Evolutionary conservation across 345 rosid species (phyloP).

Genomic region (Lepidium aucheri): DNA sequence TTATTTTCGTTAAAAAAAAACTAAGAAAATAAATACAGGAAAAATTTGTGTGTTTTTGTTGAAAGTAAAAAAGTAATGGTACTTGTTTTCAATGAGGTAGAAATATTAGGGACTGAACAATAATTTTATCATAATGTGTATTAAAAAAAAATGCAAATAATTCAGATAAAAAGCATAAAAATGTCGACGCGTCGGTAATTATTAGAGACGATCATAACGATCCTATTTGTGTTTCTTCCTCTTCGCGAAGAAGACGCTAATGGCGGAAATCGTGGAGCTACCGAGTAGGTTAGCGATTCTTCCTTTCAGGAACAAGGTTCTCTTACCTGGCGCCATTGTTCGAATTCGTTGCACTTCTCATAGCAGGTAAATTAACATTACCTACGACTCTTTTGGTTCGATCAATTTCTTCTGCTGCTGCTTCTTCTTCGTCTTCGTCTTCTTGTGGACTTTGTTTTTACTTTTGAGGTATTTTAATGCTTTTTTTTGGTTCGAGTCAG

Average conservation of each 20-base stretch:
- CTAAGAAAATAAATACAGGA: no score
- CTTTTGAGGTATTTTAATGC: background rate
- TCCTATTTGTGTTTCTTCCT: background rate
- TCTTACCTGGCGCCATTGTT: conserved; percentile 96
- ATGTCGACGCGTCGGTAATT: conserved; percentile 10
- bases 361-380: conserved; percentile 45
- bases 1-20: no score
- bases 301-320: conserved; percentile 93
- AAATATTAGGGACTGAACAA: background rate
- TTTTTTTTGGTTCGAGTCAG: background rate
- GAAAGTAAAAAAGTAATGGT: background rate
- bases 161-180: background rate
- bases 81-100: background rate
- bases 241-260: conserved; percentile 10
- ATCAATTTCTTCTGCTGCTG: background rate
- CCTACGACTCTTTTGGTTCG: background rate
- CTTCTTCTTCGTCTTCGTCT: background rate
- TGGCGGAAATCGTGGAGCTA: conserved; percentile 94
- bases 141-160: background rate
- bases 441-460: background rate
- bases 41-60: no score
- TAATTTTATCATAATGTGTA: background rate
- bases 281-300: conserved; percentile 91
- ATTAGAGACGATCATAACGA: conserved; percentile 11
- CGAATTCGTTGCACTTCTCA: conserved; percentile 98